Evolutionary conservation across 73 alveolate genomes (phyloP).

Genomic region (Stentor roeselii): DNA sequence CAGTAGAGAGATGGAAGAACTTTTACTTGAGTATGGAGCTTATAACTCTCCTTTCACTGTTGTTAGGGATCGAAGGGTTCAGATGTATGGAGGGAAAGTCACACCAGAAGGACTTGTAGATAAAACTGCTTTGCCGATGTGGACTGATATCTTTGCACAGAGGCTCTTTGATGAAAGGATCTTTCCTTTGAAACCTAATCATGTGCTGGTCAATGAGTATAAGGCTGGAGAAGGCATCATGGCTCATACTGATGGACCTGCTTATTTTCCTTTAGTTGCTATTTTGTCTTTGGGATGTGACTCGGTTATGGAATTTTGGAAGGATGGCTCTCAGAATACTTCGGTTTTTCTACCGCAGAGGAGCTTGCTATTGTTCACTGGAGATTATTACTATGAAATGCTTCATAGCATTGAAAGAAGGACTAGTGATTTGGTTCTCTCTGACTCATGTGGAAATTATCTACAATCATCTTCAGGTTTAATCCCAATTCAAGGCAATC

Average conservation of each 20-base stretch:
- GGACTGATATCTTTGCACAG: constrained; percentile 7
- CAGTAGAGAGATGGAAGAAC: not conserved
- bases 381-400: constrained; percentile 1
- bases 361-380: constrained; percentile 21
- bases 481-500: constrained; percentile 7
- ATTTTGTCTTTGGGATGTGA: constrained; percentile 44
- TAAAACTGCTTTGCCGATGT: not conserved
- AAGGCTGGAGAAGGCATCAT: constrained; percentile 67
- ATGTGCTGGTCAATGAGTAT: constrained; percentile 51
- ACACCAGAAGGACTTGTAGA: constrained; percentile 28
- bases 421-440: constrained; percentile 3
- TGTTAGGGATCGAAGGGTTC: constrained; percentile 19
- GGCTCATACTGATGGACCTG: constrained; percentile 83
- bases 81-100: constrained; percentile 30
- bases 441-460: constrained; percentile 5
- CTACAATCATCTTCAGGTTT: constrained; percentile 13
- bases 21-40: not conserved
- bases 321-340: not conserved
- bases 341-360: constrained; percentile 15
- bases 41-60: constrained; percentile 27
- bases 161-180: constrained; percentile 6
- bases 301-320: constrained; percentile 38
- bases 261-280: constrained; percentile 63
- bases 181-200: constrained; percentile 48
- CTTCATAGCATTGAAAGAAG: constrained; percentile 29